Evolutionary conservation across 163 green algal genomes (phyloP), one percentile per base, ranked within the genome.

Genomic region (Prototheca cutis): DNA sequence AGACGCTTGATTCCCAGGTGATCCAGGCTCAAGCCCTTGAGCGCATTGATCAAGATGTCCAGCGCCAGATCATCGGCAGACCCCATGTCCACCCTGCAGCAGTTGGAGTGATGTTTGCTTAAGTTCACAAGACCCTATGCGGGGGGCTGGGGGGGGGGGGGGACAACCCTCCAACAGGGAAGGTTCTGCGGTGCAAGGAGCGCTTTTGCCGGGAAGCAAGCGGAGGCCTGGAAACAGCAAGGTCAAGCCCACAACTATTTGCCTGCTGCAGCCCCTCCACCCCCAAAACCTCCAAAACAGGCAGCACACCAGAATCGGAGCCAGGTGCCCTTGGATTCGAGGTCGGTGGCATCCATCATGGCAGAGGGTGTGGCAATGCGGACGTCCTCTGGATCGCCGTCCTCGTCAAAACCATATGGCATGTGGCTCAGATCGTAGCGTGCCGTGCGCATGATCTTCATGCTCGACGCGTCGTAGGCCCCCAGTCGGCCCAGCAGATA

Each of bases 401-500:
- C 67, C 33, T 80, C 65, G 4, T 73, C 55, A 0, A 58, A 62
- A 31, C 87, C 75, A 63, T 94, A 95, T 18, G 84, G 65, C 58
- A 94, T 63, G 53, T 73, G 80, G 21, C 62, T 80, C 28, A 78
- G 55, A 0, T 74, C 55, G n/a, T 72, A 63, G 2, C 49, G 34
- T n/a, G 57, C 56, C 18, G 58, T 32, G 51, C 76, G 64, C 36
- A 73, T 59, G 29, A 79, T 64, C 80, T 97, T 87, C 56, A 96
- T 54, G 74, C 95, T 95, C 4, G 63, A 42, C 4, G 76, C 79
- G 72, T 97, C 94, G 80, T 79, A 97, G 28, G 74, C 90, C 0
- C 90, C 90, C 28, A 97, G 63, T 57, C 89, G 90, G 30, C 90
- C 90, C 24, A 97, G 40, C 54, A 94, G 73, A 68, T 94, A 97